These are phyloP conservation scores for Desmodesmus armatus DNA, from an alignment of 139 green algal genomes.

Conservation along the genomic window DNA sequence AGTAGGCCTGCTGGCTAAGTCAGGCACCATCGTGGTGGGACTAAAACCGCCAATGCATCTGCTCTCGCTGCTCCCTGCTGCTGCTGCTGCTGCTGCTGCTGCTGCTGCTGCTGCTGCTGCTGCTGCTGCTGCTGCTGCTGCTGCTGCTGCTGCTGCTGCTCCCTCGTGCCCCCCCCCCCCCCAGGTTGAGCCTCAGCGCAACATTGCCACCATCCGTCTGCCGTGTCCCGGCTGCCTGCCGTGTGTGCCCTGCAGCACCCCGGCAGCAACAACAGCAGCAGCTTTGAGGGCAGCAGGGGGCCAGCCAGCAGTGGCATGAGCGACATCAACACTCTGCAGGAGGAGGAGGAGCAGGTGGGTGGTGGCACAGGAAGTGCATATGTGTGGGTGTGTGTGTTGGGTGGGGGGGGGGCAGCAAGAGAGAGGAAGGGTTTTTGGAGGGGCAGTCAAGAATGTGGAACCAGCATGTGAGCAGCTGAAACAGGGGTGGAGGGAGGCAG, in stretches of 20 bases:
- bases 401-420: too few relatives aligned
- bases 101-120: not conserved
- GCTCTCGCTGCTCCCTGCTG: too few relatives aligned
- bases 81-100: too few relatives aligned
- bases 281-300: not conserved
- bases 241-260: constrained; percentile 52
- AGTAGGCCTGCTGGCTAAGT: too few relatives aligned
- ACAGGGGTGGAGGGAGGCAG: too few relatives aligned
- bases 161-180: too few relatives aligned
- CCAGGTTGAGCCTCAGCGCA: constrained; percentile 65
- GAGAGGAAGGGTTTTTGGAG: too few relatives aligned
- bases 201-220: constrained; percentile 68
- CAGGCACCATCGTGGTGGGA: too few relatives aligned
- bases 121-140: not conserved
- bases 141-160: not conserved
- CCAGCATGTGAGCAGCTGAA: too few relatives aligned
- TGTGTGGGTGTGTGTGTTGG: too few relatives aligned
- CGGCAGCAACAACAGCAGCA: not conserved
- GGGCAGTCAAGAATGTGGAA: too few relatives aligned
- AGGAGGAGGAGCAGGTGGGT: constrained; percentile 5
- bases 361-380: not conserved
- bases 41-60: too few relatives aligned
- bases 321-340: not conserved
- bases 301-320: not conserved
- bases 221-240: constrained; percentile 46